Base-by-base conservation (phyloP, 2,329 filamentous ascomycete species). In the Tolypocladium guangdongense region DNA sequence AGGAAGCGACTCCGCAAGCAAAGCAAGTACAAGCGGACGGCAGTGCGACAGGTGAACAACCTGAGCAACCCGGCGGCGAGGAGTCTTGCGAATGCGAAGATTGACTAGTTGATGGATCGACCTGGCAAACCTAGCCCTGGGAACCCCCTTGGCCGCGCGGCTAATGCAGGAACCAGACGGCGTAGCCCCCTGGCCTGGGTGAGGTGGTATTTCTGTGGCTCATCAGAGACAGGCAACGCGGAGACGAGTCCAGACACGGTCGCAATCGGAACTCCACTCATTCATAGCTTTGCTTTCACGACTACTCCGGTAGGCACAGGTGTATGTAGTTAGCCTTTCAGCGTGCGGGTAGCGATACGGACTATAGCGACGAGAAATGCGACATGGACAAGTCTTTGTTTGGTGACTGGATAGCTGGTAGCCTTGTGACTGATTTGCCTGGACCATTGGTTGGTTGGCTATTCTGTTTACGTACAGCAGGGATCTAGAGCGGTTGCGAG, bases 1-100 rank as follows among this genome's bases (percentile, higher is more conserved):
- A 79, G 93, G 55, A 96, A 95, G 75, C 86, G 88, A 54, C 77
- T 96, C 45, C 80, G 88, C 49, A 96, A 96, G 69, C 88, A 95
- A 71, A 85, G 82, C 67, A 91, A 92, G 67, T 87, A 87, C 67
- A 87, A 86, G 69, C 81, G 82, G 56, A 65, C 62, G 51, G 81
- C 83, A 45, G 74, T 88, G 56, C 83, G 83, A 55, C 81, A 93
- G 58, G 84, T 89, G 57, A 96, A 95, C 69, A 92, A 95, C 61
- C 77, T 95, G 53, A 81, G 78, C 58, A 87, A 85, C 55, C 86
- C 87, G 12, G 78, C 77, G 51, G 80, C 83, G 50, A 78, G 78
- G 57, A 82, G 79, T 62, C 74, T 92, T 45, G 83, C 84, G 55
- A 83, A 78, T 62, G 88, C 88, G 22, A 89, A 88, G 71, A 82